Evolutionary conservation across 1,284 basidiomycete species (phyloP).

Genomic region (Sporisorium graminicola): DNA sequence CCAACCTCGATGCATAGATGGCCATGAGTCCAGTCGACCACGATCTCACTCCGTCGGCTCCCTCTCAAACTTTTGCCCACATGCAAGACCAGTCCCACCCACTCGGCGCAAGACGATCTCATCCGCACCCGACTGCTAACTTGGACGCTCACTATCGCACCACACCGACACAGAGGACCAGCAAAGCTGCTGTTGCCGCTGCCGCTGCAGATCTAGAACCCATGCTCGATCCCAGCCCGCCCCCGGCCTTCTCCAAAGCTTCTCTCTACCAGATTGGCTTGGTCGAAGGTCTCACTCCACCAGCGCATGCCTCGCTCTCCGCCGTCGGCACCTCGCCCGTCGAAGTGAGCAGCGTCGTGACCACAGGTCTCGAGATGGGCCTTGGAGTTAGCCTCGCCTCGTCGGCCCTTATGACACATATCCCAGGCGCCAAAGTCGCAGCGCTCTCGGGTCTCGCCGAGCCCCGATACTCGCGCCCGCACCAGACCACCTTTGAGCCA

Average conservation of each 20-base stretch:
- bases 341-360: constrained; percentile 54
- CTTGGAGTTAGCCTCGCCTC: constrained; percentile 54
- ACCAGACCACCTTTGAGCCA: constrained; percentile 19
- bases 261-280: constrained; percentile 45
- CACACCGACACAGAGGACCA: neutral
- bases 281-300: constrained; percentile 50
- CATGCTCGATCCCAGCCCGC: constrained; percentile 15
- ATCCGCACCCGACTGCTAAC: constrained; percentile 6
- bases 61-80: constrained; percentile 36
- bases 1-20: constrained; percentile 3
- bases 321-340: constrained; percentile 31
- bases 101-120: constrained; percentile 14
- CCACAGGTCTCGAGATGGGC: constrained; percentile 60
- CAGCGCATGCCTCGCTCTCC: constrained; percentile 25
- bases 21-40: constrained; percentile 22
- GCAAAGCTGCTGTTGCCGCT: neutral
- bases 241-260: constrained; percentile 33
- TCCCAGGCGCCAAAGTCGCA: constrained; percentile 26
- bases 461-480: constrained; percentile 43
- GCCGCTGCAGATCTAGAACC: constrained; percentile 14
- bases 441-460: constrained; percentile 46
- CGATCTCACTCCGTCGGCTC: constrained; percentile 42
- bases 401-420: constrained; percentile 44
- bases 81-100: constrained; percentile 36
- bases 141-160: neutral